Base-by-base conservation (phyloP, 352 stramenopile genomes). In the Thraustochytrium sp. region DNA sequence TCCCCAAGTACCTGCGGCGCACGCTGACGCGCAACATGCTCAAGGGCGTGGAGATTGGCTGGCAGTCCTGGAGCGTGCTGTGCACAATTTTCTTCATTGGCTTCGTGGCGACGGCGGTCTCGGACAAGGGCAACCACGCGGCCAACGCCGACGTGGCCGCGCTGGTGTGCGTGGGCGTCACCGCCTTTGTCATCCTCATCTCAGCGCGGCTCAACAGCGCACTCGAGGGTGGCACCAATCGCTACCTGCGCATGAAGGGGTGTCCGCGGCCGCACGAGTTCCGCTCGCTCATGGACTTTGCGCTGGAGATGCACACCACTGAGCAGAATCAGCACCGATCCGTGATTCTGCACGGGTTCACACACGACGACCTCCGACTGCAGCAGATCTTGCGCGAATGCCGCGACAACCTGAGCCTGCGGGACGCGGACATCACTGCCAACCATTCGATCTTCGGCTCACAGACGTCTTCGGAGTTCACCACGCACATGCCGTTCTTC, bases 1-100 rank as follows among this genome's bases (percentile, higher is more conserved):
- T 75, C 3, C 37, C 62, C 38, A 75, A 75, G 44, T 75, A 75
- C 36, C 62, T 75, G 38, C 62, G 62, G 36, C 26, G 36, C 16
- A 75, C 62, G 26, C 44, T 75, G 8, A 75, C 62, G 44, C 8
- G 48, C 1, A 51, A 75, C 44, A 54, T 75, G 62, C 40, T 75
- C 23, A 54, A 75, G 37, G 62, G 18, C 23, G 40, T 75, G 11
- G 40, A 75, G 37, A 75, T 75, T 54, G 40, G 62, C 62, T 54
- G 37, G 62, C 36, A 51, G 62, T 51, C 62, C 18, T 75, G 62
- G 62, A 8, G 13, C 18, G 62, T 75, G 38, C 38, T 75, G 23
- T 75, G 36, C 29, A 21, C 29, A 2, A 21, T 54, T 16, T 75
- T 75, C 44, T 54, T 75, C 62, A 51, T 75, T 16, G 37, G 36